Percentiles rank a stretch among this genome's conserved stretches.
phyloP scores from a whole-genome alignment of 108 stramenopile species.

The Skeletonema menzelii region DNA sequence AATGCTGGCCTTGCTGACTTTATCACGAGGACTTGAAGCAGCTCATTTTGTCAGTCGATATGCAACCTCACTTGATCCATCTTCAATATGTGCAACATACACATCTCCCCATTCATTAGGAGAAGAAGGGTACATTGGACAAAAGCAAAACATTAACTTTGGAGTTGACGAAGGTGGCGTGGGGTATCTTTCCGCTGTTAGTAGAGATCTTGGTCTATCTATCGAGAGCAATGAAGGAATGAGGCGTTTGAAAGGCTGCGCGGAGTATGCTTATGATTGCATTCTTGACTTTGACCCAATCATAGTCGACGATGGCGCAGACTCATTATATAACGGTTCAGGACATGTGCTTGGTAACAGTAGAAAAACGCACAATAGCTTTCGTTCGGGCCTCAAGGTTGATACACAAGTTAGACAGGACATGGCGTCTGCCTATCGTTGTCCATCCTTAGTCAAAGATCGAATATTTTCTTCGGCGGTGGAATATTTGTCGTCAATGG shows the following conservation, averaged over 20 bases:
- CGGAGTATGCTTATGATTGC: constrained; percentile 28
- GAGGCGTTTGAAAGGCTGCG: constrained; percentile 21
- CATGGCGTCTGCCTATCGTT: constrained; percentile 16
- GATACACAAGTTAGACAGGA: constrained; percentile 19
- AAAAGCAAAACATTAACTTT: constrained; percentile 3
- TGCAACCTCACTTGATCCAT: constrained; percentile 31
- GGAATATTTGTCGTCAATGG: constrained; percentile 35
- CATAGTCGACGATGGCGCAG: constrained; percentile 1
- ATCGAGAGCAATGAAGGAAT: constrained; percentile 25
- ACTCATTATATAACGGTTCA: constrained; percentile 3
- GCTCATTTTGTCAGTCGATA: constrained; percentile 21
- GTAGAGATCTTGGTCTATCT: constrained; percentile 40
- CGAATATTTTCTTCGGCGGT: constrained; percentile 34
- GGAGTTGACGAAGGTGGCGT: constrained; percentile 42
- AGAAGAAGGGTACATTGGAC: neutral
- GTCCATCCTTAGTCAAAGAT: constrained; percentile 36
- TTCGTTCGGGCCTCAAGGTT: constrained; percentile 13
- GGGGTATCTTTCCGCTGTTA: constrained; percentile 40
- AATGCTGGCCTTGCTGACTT: constrained; percentile 23
- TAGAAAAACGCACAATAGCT: constrained; percentile 6
- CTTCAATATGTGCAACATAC: constrained; percentile 30
- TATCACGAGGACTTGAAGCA: constrained; percentile 43
- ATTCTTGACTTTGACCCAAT: constrained; percentile 33
- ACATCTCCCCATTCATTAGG: constrained; percentile 21
- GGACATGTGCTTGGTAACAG: neutral